A percentile compares a stretch with the other conserved stretches of the same genome.
Evolutionary conservation across 306 rosid species (phyloP).

Genomic region (Pyrus communis): DNA sequence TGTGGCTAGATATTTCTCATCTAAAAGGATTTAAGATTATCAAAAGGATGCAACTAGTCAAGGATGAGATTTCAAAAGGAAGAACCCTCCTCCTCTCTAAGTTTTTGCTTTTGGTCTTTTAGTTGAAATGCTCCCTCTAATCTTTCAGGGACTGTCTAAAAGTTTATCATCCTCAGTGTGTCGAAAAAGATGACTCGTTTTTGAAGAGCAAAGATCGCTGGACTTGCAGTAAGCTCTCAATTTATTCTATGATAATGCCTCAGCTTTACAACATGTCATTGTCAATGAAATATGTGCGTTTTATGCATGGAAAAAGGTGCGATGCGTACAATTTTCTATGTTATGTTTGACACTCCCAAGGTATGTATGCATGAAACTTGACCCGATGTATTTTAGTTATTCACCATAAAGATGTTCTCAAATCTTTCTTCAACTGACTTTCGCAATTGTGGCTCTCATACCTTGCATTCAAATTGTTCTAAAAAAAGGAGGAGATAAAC

Average conservation of each 20-base stretch:
- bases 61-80: background rate
- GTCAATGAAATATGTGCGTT: constrained; percentile 5
- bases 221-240: constrained; percentile 54
- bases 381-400: background rate
- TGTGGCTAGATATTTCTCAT: background rate
- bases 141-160: constrained; percentile 60
- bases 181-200: constrained; percentile 37
- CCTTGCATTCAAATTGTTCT: background rate
- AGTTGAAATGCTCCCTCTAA: background rate
- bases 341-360: background rate
- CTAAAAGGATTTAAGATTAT: background rate
- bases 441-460: background rate
- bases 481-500: background rate
- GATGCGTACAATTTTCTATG: background rate
- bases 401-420: background rate
- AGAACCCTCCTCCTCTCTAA: background rate
- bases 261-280: constrained; percentile 6
- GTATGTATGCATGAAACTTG: background rate
- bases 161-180: constrained; percentile 56
- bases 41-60: background rate
- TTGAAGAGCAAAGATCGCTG: constrained; percentile 25
- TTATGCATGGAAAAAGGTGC: background rate
- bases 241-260: background rate
- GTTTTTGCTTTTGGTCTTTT: background rate
- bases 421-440: background rate